These are phyloP conservation scores for Ambrosia hybrid DNA, from an alignment of 140 eudicot species.

Conservation along the genomic window DNA sequence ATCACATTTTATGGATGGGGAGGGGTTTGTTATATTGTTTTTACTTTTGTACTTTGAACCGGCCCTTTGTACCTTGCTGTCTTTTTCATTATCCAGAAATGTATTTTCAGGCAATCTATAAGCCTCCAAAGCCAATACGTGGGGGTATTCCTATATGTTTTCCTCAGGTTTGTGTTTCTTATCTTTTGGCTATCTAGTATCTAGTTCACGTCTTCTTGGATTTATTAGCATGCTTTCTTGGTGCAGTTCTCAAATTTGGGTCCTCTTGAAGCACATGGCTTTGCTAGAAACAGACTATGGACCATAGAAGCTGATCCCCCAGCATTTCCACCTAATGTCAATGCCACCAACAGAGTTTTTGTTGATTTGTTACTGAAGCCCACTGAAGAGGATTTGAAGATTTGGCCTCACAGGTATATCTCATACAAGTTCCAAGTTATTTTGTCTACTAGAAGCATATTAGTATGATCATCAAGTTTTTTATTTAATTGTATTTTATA, in stretches of 20 bases:
- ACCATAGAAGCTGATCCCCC: slow-evolving; percentile 61
- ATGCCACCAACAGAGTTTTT: slow-evolving; percentile 47
- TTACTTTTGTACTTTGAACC: background rate
- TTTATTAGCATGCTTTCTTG: slow-evolving; percentile 17
- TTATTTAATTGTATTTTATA: background rate
- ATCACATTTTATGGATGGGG: background rate
- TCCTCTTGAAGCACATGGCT: slow-evolving; percentile 83
- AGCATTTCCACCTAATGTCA: slow-evolving; percentile 54
- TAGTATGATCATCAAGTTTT: no score
- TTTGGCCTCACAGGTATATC: slow-evolving; percentile 83
- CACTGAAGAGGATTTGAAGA: slow-evolving; percentile 78
- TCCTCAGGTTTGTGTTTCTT: slow-evolving; percentile 73
- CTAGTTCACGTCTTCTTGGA: slow-evolving; percentile 10
- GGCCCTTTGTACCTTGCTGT: background rate
- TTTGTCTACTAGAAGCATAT: no score
- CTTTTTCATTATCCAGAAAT: slow-evolving; percentile 25
- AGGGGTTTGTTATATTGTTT: background rate
- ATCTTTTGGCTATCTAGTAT: slow-evolving; percentile 5
- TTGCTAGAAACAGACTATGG: slow-evolving; percentile 90
- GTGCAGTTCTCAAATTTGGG: slow-evolving; percentile 72
- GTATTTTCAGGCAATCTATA: slow-evolving; percentile 66
- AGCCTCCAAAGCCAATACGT: slow-evolving; percentile 90
- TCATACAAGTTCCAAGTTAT: slow-evolving; percentile 10
- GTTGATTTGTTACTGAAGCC: slow-evolving; percentile 87
- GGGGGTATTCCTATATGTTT: slow-evolving; percentile 98